Evolutionary conservation across 495 filamentous ascomycete species (phyloP), one percentile per base, ranked within the genome.

Genomic region (Xylaria intraflava): DNA sequence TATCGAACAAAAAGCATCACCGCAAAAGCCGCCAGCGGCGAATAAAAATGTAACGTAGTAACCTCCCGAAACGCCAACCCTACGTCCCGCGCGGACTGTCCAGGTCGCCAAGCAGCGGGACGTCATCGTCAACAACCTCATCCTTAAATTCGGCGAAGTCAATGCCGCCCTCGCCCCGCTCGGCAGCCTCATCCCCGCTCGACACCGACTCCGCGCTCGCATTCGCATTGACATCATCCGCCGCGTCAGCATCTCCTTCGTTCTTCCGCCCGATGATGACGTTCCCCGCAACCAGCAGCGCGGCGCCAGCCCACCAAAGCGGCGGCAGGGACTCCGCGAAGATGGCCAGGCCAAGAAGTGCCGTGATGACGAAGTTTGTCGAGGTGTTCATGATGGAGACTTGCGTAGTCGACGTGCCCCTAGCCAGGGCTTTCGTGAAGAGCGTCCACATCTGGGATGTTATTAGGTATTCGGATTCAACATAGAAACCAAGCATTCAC

Each of bases 391-490:
- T 85, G 66, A 98, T 87, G 30, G 84, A 87, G 39, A 95, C 93
- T 59, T 91, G 90, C 0, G 88, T 90, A 6, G 93, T 95, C 1
- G 89, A 94, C 31, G 85, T 75, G 1, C 85, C 87, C 26, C 84
- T 82, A 0, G 90, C 87, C 22, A 98, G 79, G 41, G 93, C 93
- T n/a, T 83, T 79, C 11, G 81, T 84, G 69, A 88, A 88, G 47
- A 97, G 79, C 0, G 87, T 82, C 92, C 92, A 97, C 92, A 96
- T 97, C 68, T 82, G 14, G n/a, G n/a, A n/a, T n/a, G n/a, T n/a
- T n/a, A n/a, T n/a, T n/a, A n/a, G n/a, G n/a, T n/a, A n/a, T n/a
- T n/a, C n/a, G n/a, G n/a, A n/a, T n/a, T n/a, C n/a, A n/a, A n/a
- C n/a, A n/a, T n/a, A n/a, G n/a, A n/a, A n/a, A n/a, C n/a, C n/a